Evolutionary conservation across 441 rosid species (phyloP).

Genomic region (Cnidoscolus chayamansa): DNA sequence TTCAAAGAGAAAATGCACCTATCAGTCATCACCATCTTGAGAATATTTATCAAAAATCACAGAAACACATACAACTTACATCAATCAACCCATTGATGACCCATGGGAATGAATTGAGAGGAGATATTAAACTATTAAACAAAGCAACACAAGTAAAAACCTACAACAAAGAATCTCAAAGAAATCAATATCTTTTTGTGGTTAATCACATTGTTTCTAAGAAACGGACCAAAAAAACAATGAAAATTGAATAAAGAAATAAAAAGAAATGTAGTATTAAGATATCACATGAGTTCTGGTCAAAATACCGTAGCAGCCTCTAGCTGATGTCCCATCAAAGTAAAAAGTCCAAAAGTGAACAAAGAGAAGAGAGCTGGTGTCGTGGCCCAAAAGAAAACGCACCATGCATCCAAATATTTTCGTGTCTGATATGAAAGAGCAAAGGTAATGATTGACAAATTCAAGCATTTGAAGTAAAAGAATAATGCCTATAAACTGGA

Average conservation of each 20-base stretch:
- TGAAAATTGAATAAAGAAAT: conserved; percentile 4
- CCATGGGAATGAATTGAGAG: conserved; percentile 95
- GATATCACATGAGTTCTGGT: conserved; percentile 9
- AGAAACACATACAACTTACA: conserved; percentile 49
- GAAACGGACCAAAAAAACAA: background rate
- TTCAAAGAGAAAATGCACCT: conserved; percentile 18
- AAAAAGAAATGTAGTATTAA: conserved; percentile 1
- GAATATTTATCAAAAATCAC: conserved; percentile 17
- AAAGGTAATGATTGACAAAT: conserved; percentile 22
- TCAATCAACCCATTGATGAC: conserved; percentile 94
- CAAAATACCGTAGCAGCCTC: conserved; percentile 84
- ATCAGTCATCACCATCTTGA: conserved; percentile 14
- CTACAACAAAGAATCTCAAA: conserved; percentile 41
- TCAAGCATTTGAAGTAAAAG: conserved; percentile 14
- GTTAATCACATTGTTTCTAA: background rate
- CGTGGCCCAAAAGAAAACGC: conserved; percentile 98
- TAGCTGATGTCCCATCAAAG: conserved; percentile 91
- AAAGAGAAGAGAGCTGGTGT: conserved; percentile 92
- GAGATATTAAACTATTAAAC: conserved; percentile 85
- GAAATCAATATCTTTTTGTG: conserved; percentile 20
- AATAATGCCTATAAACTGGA: conserved; percentile 4
- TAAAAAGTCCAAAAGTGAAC: conserved; percentile 78
- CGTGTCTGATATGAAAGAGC: conserved; percentile 54
- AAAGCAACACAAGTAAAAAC: conserved; percentile 95
- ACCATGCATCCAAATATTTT: conserved; percentile 97